These are phyloP conservation scores for Ceratocystis colombiana DNA, from an alignment of 2,329 filamentous ascomycete species.

Conservation along the genomic window DNA sequence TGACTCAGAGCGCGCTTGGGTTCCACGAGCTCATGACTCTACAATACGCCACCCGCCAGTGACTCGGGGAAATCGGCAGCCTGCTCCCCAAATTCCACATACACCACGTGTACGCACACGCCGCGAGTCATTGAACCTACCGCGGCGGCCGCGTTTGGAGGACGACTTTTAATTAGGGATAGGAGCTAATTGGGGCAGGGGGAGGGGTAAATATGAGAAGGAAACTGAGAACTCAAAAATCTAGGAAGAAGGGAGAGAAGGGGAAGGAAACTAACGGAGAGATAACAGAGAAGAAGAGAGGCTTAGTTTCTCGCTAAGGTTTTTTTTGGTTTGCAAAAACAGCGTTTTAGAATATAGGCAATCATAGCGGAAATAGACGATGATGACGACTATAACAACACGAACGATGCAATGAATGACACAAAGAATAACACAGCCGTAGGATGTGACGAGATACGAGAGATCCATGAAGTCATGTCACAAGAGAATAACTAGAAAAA, in stretches of 20 bases:
- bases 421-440: too few species aligned
- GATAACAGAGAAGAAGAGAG: not conserved
- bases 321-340: not conserved
- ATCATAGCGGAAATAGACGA: constrained; percentile 14
- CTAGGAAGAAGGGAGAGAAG: not conserved
- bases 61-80: not conserved
- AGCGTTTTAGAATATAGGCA: constrained; percentile 12
- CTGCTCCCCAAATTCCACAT: not conserved
- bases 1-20: not conserved
- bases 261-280: not conserved
- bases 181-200: not conserved
- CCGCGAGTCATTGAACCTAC: not conserved
- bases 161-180: not conserved
- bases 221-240: not conserved
- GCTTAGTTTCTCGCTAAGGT: not conserved
- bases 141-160: not conserved
- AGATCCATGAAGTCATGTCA: too few species aligned
- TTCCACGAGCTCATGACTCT: not conserved
- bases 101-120: not conserved
- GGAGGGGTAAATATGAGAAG: too few species aligned
- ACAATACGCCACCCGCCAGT: not conserved
- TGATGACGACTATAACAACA: constrained; percentile 1
- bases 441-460: too few species aligned
- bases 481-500: too few species aligned
- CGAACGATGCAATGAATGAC: not conserved